Evolutionary conservation across 2,329 filamentous ascomycete genomes (phyloP).

Genomic region (Cladophialophora bantiana): DNA sequence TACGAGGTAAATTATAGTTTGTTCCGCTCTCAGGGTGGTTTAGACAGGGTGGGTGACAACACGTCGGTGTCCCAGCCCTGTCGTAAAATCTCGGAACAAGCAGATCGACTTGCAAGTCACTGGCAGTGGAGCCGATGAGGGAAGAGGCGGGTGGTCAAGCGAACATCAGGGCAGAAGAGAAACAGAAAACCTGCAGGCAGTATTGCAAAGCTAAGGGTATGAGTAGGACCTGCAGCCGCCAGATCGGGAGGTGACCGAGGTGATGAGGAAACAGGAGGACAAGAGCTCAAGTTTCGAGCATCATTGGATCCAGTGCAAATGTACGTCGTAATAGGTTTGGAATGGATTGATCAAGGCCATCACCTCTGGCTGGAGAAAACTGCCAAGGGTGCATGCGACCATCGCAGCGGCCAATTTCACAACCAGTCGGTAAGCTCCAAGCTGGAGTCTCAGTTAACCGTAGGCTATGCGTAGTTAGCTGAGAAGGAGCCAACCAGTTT

Average conservation of each 20-base stretch:
- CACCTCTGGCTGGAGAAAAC: constrained; percentile 33
- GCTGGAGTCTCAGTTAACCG: constrained; percentile 19
- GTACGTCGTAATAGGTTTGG: constrained; percentile 25
- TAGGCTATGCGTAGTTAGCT: constrained; percentile 13
- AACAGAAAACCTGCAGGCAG: constrained; percentile 7
- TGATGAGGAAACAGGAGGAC: constrained; percentile 16
- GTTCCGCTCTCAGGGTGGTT: background rate
- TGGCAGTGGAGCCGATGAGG: constrained; percentile 1
- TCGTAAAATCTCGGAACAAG: constrained; percentile 15
- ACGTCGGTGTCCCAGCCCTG: constrained; percentile 9
- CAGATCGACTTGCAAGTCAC: constrained; percentile 3
- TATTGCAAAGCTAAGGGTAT: background rate
- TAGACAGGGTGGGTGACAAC: constrained; percentile 13
- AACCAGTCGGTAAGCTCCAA: constrained; percentile 31
- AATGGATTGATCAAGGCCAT: constrained; percentile 22
- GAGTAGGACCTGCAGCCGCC: constrained; percentile 26
- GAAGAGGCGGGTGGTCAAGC: constrained; percentile 10
- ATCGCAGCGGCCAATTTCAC: constrained; percentile 34
- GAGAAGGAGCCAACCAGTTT: constrained; percentile 20
- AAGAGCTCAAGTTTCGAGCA: constrained; percentile 17
- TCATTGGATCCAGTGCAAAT: constrained; percentile 27
- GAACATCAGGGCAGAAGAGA: constrained; percentile 11
- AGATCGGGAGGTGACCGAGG: constrained; percentile 28
- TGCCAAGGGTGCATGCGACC: constrained; percentile 32
- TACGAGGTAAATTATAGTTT: background rate